Conservation (phyloP, 768 basidiomycete species). For the Chalciporus piperatus region DNA sequence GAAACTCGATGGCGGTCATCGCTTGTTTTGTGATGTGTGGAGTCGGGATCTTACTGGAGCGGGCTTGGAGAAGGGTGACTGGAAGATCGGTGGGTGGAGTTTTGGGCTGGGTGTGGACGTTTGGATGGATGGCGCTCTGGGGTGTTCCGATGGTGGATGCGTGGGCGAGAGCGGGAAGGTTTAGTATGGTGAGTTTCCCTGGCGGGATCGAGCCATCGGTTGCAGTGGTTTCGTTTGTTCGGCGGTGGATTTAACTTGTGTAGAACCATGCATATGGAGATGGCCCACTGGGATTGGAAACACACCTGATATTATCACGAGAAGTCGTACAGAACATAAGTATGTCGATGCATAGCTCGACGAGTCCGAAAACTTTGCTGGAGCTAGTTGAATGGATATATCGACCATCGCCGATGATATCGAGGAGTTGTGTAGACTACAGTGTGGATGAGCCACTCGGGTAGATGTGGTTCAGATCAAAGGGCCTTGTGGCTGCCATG, state of each 20-base stretch:
- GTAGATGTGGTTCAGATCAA: neutral
- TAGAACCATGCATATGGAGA: too few species aligned
- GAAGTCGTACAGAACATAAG: too few species aligned
- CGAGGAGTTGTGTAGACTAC: too few species aligned
- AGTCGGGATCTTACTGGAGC: constrained; percentile 50
- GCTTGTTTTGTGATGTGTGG: constrained; percentile 58
- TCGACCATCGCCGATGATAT: too few species aligned
- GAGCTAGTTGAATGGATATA: too few species aligned
- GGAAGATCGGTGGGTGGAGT: constrained; percentile 46
- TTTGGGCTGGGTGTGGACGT: constrained; percentile 51
- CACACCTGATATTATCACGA: too few species aligned
- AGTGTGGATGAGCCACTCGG: neutral
- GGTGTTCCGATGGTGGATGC: constrained; percentile 47
- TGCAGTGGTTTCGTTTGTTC: constrained; percentile 25
- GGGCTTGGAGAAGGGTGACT: constrained; percentile 39
- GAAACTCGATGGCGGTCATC: constrained; percentile 38
- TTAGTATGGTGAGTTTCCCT: constrained; percentile 7
- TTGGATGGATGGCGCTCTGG: constrained; percentile 48
- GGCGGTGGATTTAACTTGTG: neutral
- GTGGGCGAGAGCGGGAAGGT: constrained; percentile 19
- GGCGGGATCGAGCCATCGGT: constrained; percentile 9
- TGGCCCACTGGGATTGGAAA: too few species aligned
- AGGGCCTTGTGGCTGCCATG: too few species aligned
- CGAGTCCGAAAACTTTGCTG: too few species aligned
- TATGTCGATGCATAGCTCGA: too few species aligned